Conservation (phyloP, 176 grass and related monocot genomes). For the Avena sativa region DNA sequence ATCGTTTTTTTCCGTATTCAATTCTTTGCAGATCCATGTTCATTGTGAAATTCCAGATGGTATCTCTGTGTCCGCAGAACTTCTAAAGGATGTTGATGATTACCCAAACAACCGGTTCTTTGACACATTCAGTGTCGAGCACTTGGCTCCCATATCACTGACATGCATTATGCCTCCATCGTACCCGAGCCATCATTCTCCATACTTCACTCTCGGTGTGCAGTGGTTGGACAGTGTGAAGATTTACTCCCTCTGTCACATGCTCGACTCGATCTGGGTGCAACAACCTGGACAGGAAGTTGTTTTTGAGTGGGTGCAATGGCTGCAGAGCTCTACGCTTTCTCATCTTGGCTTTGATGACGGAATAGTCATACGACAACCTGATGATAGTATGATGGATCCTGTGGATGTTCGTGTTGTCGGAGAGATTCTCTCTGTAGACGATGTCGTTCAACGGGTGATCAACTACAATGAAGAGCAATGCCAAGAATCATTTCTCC, state of each 20-base stretch:
- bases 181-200: constrained; percentile 58
- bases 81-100: constrained; percentile 2
- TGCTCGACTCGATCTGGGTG: constrained; percentile 58
- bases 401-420: constrained; percentile 41
- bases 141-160: constrained; percentile 51
- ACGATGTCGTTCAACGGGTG: constrained; percentile 36
- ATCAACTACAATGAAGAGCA: constrained; percentile 56
- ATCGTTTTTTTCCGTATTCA: background rate
- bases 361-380: constrained; percentile 39
- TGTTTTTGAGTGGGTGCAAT: constrained; percentile 65
- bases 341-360: constrained; percentile 55
- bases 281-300: constrained; percentile 50
- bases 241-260: constrained; percentile 53
- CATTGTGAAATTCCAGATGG: constrained; percentile 47
- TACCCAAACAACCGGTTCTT: constrained; percentile 3
- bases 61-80: constrained; percentile 9
- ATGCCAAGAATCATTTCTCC: constrained; percentile 55
- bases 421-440: constrained; percentile 14
- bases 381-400: background rate
- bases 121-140: constrained; percentile 44
- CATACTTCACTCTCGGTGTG: constrained; percentile 54
- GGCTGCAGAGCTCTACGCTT: constrained; percentile 52
- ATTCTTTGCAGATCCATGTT: constrained; percentile 20
- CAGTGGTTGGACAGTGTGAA: constrained; percentile 54
- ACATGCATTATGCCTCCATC: constrained; percentile 62